phyloP scores from a whole-genome alignment of 2,329 filamentous ascomycete genomes.

The Knufia fluminis region DNA sequence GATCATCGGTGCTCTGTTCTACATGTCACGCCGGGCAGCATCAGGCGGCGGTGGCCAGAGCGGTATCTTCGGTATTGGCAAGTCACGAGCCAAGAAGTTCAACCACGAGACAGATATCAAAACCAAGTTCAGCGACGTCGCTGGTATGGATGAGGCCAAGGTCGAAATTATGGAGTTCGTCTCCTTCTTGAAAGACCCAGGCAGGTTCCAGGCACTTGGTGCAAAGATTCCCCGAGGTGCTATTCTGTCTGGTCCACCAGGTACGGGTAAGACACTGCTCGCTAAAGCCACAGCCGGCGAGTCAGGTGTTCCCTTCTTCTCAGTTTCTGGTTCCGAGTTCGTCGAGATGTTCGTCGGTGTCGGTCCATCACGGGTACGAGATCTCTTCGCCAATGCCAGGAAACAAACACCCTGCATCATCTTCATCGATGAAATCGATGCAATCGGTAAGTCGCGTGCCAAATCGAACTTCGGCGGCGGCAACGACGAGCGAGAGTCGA shows the following conservation, averaged over 20 bases:
- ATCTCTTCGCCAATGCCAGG: constrained; percentile 85
- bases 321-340: constrained; percentile 95
- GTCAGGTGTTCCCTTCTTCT: constrained; percentile 95
- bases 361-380: constrained; percentile 86
- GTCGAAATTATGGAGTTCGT: constrained; percentile 99
- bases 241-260: constrained; percentile 92
- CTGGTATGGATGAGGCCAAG: constrained; percentile 97
- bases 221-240: constrained; percentile 97
- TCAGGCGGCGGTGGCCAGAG: constrained; percentile 56
- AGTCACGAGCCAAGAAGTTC: constrained; percentile 92
- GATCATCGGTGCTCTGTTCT: constrained; percentile 74
- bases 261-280: constrained; percentile 94
- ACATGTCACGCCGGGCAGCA: constrained; percentile 65
- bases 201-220: constrained; percentile 83
- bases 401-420: constrained; percentile 98
- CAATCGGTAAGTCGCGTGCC: constrained; percentile 81
- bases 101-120: constrained; percentile 95
- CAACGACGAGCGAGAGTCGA: constrained; percentile 94
- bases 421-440: constrained; percentile 99
- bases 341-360: constrained; percentile 99
- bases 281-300: constrained; percentile 97
- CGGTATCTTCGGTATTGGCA: constrained; percentile 91
- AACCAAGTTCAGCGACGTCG: constrained; percentile 93
- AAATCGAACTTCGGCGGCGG: constrained; percentile 79
- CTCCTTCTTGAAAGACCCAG: constrained; percentile 87